Conservation (phyloP, 805 yeast species). For the Ogataea nitratoaversa region DNA sequence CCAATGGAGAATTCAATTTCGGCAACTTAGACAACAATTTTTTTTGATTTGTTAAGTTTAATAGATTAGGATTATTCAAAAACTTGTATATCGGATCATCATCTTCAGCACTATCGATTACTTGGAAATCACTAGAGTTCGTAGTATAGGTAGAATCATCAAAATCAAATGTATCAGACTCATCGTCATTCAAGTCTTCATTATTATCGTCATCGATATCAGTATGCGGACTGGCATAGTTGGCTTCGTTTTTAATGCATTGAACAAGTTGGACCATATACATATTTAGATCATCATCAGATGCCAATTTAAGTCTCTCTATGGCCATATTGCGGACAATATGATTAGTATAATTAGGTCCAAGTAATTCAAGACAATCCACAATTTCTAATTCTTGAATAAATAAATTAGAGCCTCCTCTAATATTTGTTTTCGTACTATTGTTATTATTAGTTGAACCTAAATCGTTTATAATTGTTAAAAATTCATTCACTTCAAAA, state of each 20-base stretch:
- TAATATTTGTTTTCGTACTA: neutral
- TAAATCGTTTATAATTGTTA: conserved; percentile 35
- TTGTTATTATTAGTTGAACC: conserved; percentile 10
- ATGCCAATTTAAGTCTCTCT: conserved; percentile 70
- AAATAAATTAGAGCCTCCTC: conserved; percentile 23
- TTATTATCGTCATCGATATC: conserved; percentile 14
- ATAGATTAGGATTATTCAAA: conserved; percentile 21
- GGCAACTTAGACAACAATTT: conserved; percentile 18
- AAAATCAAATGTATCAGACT: conserved; percentile 19
- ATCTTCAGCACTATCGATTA: conserved; percentile 24
- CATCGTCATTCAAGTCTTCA: conserved; percentile 8
- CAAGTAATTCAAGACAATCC: conserved; percentile 64
- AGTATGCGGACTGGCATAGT: conserved; percentile 21
- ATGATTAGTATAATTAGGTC: conserved; percentile 69
- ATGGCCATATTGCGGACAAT: conserved; percentile 86
- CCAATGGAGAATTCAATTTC: conserved; percentile 50
- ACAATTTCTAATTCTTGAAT: conserved; percentile 31
- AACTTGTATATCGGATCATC: conserved; percentile 24
- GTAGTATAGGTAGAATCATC: conserved; percentile 25
- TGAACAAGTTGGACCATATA: conserved; percentile 88
- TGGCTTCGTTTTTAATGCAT: conserved; percentile 74
- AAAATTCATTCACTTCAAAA: conserved; percentile 72
- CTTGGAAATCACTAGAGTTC: conserved; percentile 31
- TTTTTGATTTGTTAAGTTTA: conserved; percentile 9
- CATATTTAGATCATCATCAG: conserved; percentile 73